Base-by-base conservation (phyloP, 768 basidiomycete species). In the Phanerochaete carnosa region DNA sequence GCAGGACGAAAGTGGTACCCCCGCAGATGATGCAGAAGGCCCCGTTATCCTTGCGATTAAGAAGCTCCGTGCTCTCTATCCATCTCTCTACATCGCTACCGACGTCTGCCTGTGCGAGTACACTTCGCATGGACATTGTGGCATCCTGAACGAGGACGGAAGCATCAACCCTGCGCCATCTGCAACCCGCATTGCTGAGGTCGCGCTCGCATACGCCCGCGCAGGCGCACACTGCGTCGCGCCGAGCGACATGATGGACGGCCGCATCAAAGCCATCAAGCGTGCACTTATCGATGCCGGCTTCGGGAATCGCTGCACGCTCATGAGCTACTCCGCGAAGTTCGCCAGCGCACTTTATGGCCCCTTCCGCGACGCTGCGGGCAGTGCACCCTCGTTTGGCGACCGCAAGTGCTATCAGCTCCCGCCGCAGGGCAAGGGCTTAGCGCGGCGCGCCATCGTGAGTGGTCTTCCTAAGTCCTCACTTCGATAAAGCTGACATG, bases 31-130 rank as follows among this genome's bases (percentile, higher is more conserved):
- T 68, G 82, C 86, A 7, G 66, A 83, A 0, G 95, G 96, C 0
- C 97, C 97, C 35, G 97, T 98, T 68, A 97, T 99, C 65, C 87
- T 85, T 51, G 95, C 93, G n/a, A 90, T 98, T 66, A 83, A 82
- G 68, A 87, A 84, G 60, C 80, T 99, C 35, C 85, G 89, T 5
- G 58, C 75, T 1, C 81, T 92, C 62, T 99, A 88, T 77, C 96
- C 97, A 0, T 71, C 80, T 6, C 77, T 99, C 25, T 94, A 95
- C 77, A 88, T 99, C 69, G 92, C 95, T 0, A 86, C 86, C 69
- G 97, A 99, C 68, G 97, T 98, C 22, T 99, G 97, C 72, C 86
- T 99, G n/a, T 99, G 97, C 80, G 96, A 98, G 76, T 98, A 99
- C 80, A 98, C 97, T 9, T 92, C 93, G 52, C 96, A 98, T 66